phyloP scores from a whole-genome alignment of 2,329 filamentous ascomycete genomes.

The Colletotrichum sojae region DNA sequence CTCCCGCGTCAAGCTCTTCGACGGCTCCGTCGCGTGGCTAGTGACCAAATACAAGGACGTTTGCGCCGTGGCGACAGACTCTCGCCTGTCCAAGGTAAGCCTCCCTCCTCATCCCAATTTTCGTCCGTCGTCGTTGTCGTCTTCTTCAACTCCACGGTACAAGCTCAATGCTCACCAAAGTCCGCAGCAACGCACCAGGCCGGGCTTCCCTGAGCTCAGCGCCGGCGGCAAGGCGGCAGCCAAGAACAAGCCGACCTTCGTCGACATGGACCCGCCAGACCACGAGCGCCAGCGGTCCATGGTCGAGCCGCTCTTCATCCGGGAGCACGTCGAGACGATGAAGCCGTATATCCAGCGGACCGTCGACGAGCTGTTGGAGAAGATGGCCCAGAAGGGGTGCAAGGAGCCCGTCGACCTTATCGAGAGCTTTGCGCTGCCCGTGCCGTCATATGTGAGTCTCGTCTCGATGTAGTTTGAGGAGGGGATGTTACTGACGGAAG shows the following conservation, averaged over 20 bases:
- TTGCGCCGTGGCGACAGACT: conserved; percentile 58
- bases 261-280: conserved; percentile 64
- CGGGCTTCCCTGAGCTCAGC: conserved; percentile 63
- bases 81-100: conserved; percentile 62
- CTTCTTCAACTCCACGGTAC: too few relatives aligned
- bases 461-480: not conserved
- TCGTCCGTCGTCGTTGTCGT: not conserved
- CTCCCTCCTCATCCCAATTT: not conserved
- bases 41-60: conserved; percentile 64
- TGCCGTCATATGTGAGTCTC: conserved; percentile 61
- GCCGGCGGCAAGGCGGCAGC: conserved; percentile 62
- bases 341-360: conserved; percentile 63
- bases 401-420: conserved; percentile 60
- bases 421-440: conserved; percentile 61
- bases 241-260: conserved; percentile 65
- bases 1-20: conserved; percentile 61
- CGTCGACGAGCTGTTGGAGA: conserved; percentile 58
- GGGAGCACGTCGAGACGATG: conserved; percentile 54
- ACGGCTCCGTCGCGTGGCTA: conserved; percentile 63
- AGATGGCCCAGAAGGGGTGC: conserved; percentile 53
- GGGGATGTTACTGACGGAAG: not conserved
- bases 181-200: conserved; percentile 53
- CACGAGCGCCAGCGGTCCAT: conserved; percentile 63
- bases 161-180: not conserved
- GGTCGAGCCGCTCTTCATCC: conserved; percentile 60